Evolutionary conservation across 768 basidiomycete species (phyloP).

Genomic region (Coprinopsis marcescibilis): DNA sequence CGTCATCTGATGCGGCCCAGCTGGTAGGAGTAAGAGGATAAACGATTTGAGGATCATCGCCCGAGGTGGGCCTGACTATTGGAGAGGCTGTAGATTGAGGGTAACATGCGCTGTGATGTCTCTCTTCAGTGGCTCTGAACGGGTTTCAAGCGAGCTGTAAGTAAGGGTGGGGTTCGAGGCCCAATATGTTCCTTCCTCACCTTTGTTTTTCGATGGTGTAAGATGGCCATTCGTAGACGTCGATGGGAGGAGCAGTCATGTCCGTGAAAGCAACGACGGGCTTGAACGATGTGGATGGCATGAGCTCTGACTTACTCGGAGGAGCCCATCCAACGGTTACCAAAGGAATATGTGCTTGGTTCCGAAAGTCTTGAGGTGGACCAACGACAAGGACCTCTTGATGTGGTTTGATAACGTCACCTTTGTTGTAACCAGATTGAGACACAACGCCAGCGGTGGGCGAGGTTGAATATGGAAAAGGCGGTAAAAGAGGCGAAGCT

Average conservation of each 20-base stretch:
- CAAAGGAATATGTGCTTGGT: neutral
- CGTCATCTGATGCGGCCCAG: slow-evolving; percentile 19
- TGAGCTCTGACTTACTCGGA: neutral
- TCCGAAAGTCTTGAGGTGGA: neutral
- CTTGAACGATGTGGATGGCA: neutral
- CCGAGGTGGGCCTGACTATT: no score
- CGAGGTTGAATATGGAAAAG: neutral
- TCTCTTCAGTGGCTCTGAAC: no score
- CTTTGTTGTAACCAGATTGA: neutral
- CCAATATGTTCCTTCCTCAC: no score
- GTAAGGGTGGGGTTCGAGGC: no score
- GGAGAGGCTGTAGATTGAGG: no score
- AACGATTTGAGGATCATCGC: no score
- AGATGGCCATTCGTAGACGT: no score
- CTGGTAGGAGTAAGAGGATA: slow-evolving; percentile 47
- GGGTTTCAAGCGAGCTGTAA: no score
- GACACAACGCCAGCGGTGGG: neutral
- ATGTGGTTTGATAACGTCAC: neutral
- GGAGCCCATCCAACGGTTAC: neutral
- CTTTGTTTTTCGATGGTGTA: no score
- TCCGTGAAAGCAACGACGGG: no score
- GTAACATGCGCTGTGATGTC: no score
- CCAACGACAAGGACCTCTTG: neutral
- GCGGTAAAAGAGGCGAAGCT: neutral
- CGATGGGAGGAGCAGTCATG: no score